Evolutionary conservation across 2,329 filamentous ascomycete species (phyloP), one percentile per base, ranked within the genome.

Genomic region (Lasiodiplodia sp.): DNA sequence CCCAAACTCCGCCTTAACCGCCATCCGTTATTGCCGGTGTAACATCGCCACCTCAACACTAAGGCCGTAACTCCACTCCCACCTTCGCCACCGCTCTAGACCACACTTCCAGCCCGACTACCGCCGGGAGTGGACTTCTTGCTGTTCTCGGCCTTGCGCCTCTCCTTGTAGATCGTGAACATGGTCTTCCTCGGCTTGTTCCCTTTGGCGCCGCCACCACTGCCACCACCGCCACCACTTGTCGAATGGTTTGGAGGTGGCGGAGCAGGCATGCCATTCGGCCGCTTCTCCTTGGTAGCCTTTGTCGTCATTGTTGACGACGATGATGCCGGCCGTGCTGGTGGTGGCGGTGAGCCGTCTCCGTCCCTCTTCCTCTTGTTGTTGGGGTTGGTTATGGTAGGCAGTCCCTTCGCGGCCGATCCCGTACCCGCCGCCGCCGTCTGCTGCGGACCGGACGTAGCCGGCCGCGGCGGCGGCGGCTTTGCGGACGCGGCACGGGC

Each of bases 121-220:
- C 47, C 34, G 10, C 49, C 62, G 1, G 64, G 38, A 25, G 25
- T 47, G 2, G 23, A 38, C 18, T 23, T 47, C 25, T 23, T 47
- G n/a, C 49, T 57, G 8, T 34, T 34, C 31, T 34, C 7, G 6
- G 31, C 8, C n/a, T 66, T 56, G 21, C 55, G 56, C 37, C 37
- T 23, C 38, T 66, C 31, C 53, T 49, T 66, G 25, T 57, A 66
- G 8, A 34, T 28, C 38, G 18, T 18, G 18, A 66, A 66, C 38
- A 47, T 57, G 37, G 31, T 66, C 71, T 68, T 23, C 51, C 69
- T 66, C 72, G 25, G 53, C 51, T 49, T 47, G 44, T 12, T 23
- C 28, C 53, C 21, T 23, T 28, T 53, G 4, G 21, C 23, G 11
- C n/a, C 12, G 10, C 49, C 10, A n/a, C 49, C 34, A 0, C 28